Conservation (phyloP, 164 flowering plant genomes). For the Warburgia ugandensis region DNA sequence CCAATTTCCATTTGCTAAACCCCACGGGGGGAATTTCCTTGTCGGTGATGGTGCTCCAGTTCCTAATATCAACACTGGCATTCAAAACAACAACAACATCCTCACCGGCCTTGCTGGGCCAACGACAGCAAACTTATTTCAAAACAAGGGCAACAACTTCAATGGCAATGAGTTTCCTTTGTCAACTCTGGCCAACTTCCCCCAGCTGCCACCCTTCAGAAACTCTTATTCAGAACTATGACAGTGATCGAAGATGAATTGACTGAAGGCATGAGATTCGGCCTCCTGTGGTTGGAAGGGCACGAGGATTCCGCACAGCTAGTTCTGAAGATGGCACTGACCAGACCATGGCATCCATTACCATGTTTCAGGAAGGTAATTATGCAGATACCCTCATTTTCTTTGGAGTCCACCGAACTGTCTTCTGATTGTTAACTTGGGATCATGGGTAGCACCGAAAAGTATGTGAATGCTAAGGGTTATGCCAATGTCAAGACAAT, state of each 20-base stretch:
- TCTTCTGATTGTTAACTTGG: conserved; percentile 52
- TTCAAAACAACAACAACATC: conserved; percentile 20
- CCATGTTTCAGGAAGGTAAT: conserved; percentile 42
- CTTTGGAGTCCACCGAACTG: conserved; percentile 49
- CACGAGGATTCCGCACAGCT: conserved; percentile 63
- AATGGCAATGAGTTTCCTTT: conserved; percentile 15
- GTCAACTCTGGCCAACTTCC: conserved; percentile 40
- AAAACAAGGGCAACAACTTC: conserved; percentile 16
- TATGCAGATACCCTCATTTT: conserved; percentile 51
- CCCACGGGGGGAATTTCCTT: conserved; percentile 60
- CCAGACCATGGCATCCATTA: conserved; percentile 52
- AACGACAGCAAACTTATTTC: conserved; percentile 1
- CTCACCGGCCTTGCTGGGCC: conserved; percentile 25
- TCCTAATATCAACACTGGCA: conserved; percentile 37
- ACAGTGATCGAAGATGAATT: conserved; percentile 63
- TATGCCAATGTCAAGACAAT: conserved; percentile 44
- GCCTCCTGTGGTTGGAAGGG: conserved; percentile 52
- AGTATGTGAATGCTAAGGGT: conserved; percentile 60
- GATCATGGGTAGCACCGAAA: conserved; percentile 84
- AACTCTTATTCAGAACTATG: conserved; percentile 59
- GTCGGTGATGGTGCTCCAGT: conserved; percentile 39
- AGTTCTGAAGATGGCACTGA: conserved; percentile 62
- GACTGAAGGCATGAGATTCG: conserved; percentile 54
- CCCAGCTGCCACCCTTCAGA: conserved; percentile 32
- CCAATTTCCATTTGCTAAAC: conserved; percentile 68